Conservation (phyloP, 2,329 filamentous ascomycete genomes). For the Claviceps quebecensis region DNA sequence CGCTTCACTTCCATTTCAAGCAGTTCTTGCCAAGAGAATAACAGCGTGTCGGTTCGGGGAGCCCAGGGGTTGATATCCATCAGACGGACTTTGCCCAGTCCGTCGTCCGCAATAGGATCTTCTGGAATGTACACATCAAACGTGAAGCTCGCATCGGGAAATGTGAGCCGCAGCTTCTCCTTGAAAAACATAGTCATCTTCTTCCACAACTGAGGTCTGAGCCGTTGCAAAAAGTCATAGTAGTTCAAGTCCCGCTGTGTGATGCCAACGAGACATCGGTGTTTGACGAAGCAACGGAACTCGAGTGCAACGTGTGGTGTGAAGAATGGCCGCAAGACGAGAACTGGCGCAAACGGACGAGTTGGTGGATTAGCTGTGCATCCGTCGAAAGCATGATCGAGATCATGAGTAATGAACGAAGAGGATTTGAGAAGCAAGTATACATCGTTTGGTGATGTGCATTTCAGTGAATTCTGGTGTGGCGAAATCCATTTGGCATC, state of each 20-base stretch:
- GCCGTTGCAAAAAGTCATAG: conserved; percentile 60
- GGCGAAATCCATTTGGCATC: conserved; percentile 86
- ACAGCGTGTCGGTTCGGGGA: conserved; percentile 68
- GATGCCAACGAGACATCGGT: conserved; percentile 65
- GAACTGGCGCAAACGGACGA: conserved; percentile 51
- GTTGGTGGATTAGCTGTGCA: conserved; percentile 27
- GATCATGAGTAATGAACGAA: conserved; percentile 85
- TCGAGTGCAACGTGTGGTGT: conserved; percentile 81
- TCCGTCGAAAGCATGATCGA: conserved; percentile 85
- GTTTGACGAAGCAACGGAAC: conserved; percentile 88
- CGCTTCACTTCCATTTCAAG: conserved; percentile 53
- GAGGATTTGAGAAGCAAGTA: conserved; percentile 91
- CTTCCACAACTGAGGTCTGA: conserved; percentile 53
- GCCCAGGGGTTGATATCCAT: conserved; percentile 97
- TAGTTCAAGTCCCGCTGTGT: conserved; percentile 83
- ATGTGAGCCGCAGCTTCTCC: conserved; percentile 56
- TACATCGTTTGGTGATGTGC: conserved; percentile 74
- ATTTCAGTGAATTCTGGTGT: conserved; percentile 81
- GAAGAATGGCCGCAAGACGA: conserved; percentile 80
- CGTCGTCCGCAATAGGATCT: conserved; percentile 35
- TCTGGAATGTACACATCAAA: conserved; percentile 90
- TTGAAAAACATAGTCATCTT: conserved; percentile 67
- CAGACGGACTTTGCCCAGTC: conserved; percentile 64
- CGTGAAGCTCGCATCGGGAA: conserved; percentile 70
- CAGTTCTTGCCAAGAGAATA: conserved; percentile 85